Percentiles rank a stretch among this genome's conserved stretches.
phyloP scores from a whole-genome alignment of 768 basidiomycete species.

The Amanita phalloides region DNA sequence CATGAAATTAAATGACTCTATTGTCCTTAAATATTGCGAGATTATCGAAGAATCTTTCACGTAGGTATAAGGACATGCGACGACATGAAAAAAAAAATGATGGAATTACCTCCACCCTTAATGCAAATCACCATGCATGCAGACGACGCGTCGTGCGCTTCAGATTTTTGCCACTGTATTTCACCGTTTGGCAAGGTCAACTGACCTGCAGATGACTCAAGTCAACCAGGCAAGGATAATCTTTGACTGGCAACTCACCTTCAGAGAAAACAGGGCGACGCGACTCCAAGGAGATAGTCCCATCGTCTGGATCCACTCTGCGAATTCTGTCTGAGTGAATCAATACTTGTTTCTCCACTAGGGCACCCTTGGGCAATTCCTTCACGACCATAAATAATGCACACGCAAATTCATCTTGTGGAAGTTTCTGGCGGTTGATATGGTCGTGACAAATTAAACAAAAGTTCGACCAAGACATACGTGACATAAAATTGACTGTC shows the following conservation, averaged over 20 bases:
- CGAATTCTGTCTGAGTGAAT: slow-evolving; percentile 54
- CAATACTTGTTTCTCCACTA: slow-evolving; percentile 68
- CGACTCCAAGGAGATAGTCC: slow-evolving; percentile 3
- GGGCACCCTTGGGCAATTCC: slow-evolving; percentile 59
- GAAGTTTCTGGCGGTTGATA: slow-evolving; percentile 5
- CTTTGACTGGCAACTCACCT: not conserved
- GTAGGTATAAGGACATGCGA: not conserved
- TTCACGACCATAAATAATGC: slow-evolving; percentile 54
- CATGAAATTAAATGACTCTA: not conserved
- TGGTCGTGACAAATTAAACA: not conserved
- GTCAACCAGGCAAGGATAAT: not conserved
- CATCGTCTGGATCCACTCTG: slow-evolving; percentile 36
- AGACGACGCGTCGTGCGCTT: slow-evolving; percentile 27
- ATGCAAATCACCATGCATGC: slow-evolving; percentile 35
- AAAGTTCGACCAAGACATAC: not conserved
- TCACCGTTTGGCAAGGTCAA: not conserved
- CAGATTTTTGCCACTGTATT: slow-evolving; percentile 39
- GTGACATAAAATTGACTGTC: slow-evolving; percentile 19
- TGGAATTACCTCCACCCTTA: slow-evolving; percentile 21
- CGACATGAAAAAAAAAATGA: not conserved
- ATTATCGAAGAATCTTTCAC: not conserved
- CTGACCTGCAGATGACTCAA: not conserved
- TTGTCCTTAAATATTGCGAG: not conserved
- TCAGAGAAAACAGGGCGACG: not conserved
- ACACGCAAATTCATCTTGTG: slow-evolving; percentile 16